Evolutionary conservation across 371 early-diverging fungal species (phyloP).

Genomic region (Coemansia sp.): DNA sequence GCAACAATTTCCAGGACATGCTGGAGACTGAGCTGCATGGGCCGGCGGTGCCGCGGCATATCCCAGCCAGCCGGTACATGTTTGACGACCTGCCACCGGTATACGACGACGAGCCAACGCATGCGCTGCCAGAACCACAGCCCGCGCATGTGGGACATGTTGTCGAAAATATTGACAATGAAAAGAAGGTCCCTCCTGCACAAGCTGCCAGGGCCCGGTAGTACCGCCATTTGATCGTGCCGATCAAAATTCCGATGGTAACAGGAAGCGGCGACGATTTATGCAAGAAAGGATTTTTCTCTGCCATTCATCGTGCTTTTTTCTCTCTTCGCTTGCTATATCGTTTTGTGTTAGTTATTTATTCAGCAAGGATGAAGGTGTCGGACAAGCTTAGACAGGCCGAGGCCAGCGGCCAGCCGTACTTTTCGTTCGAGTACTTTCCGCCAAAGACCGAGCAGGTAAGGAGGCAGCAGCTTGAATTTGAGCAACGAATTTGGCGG

Average conservation of each 20-base stretch:
- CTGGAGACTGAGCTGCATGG: not conserved
- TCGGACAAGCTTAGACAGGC: conserved; percentile 57
- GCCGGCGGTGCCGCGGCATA: not conserved
- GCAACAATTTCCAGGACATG: not conserved
- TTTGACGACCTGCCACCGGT: not conserved
- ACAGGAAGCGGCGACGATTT: too few species aligned
- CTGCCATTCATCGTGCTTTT: too few species aligned
- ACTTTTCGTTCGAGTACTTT: conserved; percentile 94
- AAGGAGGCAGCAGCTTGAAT: conserved; percentile 12
- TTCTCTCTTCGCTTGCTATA: too few species aligned
- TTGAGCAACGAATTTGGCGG: not conserved
- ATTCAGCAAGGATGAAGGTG: conserved; percentile 60
- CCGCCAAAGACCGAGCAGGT: conserved; percentile 95
- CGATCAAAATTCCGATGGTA: too few species aligned
- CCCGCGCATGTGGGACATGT: too few species aligned
- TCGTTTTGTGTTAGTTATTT: not conserved
- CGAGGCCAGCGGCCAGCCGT: conserved; percentile 50
- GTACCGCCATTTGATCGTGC: too few species aligned
- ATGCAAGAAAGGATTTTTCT: too few species aligned
- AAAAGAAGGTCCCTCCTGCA: too few species aligned
- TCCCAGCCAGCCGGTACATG: not conserved
- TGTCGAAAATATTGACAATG: too few species aligned
- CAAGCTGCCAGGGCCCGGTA: too few species aligned
- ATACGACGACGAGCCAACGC: not conserved
- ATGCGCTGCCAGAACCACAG: not conserved